These are phyloP conservation scores for Mucor circinelloides DNA, from an alignment of 371 early-diverging fungal genomes.

Conservation along the genomic window DNA sequence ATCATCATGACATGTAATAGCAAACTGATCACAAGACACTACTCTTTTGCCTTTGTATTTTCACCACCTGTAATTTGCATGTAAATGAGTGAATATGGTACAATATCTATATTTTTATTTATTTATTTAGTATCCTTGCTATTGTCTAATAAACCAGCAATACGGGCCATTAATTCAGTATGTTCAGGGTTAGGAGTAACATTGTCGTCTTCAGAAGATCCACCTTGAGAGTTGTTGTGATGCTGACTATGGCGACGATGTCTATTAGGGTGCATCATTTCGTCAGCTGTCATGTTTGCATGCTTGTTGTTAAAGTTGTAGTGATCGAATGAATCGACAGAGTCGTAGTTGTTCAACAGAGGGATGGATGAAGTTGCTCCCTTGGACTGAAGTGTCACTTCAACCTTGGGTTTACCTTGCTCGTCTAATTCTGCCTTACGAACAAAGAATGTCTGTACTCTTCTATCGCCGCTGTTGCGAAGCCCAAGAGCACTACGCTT, in stretches of 20 bases:
- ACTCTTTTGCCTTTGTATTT: background rate
- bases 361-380: slow-evolving; percentile 19
- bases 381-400: slow-evolving; percentile 25
- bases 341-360: slow-evolving; percentile 18
- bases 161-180: slow-evolving; percentile 27
- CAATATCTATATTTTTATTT: background rate
- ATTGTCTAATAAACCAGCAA: slow-evolving; percentile 18
- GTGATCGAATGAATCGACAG: background rate
- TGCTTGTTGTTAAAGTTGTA: background rate
- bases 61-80: background rate
- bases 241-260: slow-evolving; percentile 7
- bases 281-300: slow-evolving; percentile 13
- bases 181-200: slow-evolving; percentile 25
- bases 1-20: background rate
- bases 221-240: background rate
- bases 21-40: background rate
- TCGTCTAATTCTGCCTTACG: slow-evolving; percentile 59
- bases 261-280: slow-evolving; percentile 21
- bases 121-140: slow-evolving; percentile 6
- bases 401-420: slow-evolving; percentile 64
- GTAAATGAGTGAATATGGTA: background rate
- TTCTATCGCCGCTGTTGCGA: slow-evolving; percentile 29
- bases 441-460: slow-evolving; percentile 65
- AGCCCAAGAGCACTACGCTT: slow-evolving; percentile 30
- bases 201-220: slow-evolving; percentile 17